Evolutionary conservation across 2,329 filamentous ascomycete genomes (phyloP).

Genomic region (Bipolaris victoriae): DNA sequence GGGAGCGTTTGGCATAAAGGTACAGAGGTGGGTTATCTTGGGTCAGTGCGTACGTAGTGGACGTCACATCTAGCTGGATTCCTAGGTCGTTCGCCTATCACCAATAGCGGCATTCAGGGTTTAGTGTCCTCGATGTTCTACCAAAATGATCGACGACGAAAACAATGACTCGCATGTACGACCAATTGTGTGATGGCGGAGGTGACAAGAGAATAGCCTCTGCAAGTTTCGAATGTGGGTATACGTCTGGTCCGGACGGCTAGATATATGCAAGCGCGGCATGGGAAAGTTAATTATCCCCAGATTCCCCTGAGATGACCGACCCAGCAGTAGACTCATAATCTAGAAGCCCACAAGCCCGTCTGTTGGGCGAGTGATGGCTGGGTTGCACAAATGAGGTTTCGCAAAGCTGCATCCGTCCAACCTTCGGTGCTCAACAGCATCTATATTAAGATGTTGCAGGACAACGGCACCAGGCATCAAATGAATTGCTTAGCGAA

Average conservation of each 20-base stretch:
- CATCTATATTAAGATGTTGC: background rate
- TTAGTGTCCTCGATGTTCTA: constrained; percentile 3
- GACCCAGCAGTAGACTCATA: background rate
- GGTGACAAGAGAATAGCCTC: background rate
- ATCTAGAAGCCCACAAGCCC: background rate
- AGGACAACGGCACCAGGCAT: background rate
- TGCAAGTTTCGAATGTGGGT: no score
- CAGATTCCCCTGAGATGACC: background rate
- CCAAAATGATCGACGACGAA: background rate
- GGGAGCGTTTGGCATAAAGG: background rate
- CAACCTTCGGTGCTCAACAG: background rate
- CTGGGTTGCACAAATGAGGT: background rate
- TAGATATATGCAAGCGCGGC: background rate
- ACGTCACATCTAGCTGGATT: background rate
- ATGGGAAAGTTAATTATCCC: background rate
- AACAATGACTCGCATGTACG: background rate
- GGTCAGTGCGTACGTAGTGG: background rate
- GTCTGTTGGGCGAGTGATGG: background rate
- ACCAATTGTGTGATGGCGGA: background rate
- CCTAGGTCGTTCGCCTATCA: background rate
- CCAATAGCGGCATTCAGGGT: background rate
- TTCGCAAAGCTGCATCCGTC: background rate
- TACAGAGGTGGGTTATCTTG: background rate
- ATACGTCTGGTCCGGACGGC: background rate
- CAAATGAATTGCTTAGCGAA: background rate